These are phyloP conservation scores for Beverwykella pulmonaria DNA, from an alignment of 495 filamentous ascomycete genomes.

Conservation along the genomic window DNA sequence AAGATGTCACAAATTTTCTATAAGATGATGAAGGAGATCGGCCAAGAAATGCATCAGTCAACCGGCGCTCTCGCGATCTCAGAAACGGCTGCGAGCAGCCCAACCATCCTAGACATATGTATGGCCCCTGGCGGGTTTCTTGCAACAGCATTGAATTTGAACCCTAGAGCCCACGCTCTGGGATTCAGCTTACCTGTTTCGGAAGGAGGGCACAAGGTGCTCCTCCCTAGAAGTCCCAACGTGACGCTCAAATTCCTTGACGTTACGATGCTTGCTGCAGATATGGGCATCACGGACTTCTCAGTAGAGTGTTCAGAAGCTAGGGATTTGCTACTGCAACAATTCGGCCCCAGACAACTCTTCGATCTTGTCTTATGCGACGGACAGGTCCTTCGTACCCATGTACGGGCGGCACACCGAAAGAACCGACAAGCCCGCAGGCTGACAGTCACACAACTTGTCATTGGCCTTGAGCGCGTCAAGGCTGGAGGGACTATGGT, in stretches of 20 bases:
- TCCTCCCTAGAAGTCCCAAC: constrained; percentile 32
- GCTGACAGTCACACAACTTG: constrained; percentile 51
- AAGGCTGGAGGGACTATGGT: constrained; percentile 53
- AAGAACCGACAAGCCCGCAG: constrained; percentile 49
- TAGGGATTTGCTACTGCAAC: constrained; percentile 45
- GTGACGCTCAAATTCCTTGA: constrained; percentile 48
- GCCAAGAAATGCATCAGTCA: constrained; percentile 40
- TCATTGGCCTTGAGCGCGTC: constrained; percentile 54
- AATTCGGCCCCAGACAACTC: constrained; percentile 35
- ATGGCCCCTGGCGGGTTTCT: constrained; percentile 62
- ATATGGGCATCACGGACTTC: constrained; percentile 53
- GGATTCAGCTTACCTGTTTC: constrained; percentile 46
- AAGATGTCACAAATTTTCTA: constrained; percentile 35
- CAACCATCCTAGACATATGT: constrained; percentile 57
- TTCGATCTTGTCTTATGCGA: constrained; percentile 64
- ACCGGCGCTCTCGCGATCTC: constrained; percentile 28
- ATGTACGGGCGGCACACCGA: constrained; percentile 50
- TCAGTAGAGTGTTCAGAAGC: constrained; percentile 52
- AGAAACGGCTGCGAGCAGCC: background rate
- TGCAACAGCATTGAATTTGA: constrained; percentile 43
- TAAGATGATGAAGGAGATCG: constrained; percentile 47
- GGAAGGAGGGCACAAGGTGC: constrained; percentile 53
- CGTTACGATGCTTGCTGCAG: constrained; percentile 58
- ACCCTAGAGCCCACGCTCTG: constrained; percentile 44
- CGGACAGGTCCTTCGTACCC: constrained; percentile 57